Evolutionary conservation across 371 early-diverging fungal genomes (phyloP), one percentile per base, ranked within the genome.

Genomic region (Mortierella sp.): DNA sequence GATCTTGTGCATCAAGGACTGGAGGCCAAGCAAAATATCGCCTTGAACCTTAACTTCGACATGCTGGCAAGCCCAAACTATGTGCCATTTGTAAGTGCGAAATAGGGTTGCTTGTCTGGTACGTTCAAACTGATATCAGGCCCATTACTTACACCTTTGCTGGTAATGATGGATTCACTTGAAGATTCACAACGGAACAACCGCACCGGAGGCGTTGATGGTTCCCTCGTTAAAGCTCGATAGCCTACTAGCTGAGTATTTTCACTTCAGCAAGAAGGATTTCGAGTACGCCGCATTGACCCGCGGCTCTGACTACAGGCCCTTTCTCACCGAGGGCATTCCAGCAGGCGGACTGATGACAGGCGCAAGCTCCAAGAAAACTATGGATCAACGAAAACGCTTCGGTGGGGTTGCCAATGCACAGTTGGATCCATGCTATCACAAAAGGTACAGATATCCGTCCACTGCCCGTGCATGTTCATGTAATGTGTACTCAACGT

Each of bases 51-150:
- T 50, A 91, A 93, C 80, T 88, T 87, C 68, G 94, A 93, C 72
- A 93, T 93, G 93, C 66, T 93, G 43, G 94, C 85, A 15, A 86
- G 88, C 44, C 93, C 94, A 34, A 93, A 93, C 82, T 90, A 84
- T 70, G 84, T 86, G 24, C 83, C 89, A 43, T 84, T 85, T 6
- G 79, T 79, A 56, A 70, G 79, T 32, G 12, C 32, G 6, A 23
- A 42, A 15, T 43, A 0, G 14, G 19, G 8, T 17, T 21, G n/a
- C 17, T 44, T 27, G 37, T 30, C 27, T 47, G 19, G 31, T 11
- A 4, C 24, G 11, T 39, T 47, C 23, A 6, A 8, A 24, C 49
- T 30, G n/a, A n/a, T n/a, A n/a, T n/a, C n/a, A n/a, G n/a, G n/a
- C n/a, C n/a, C n/a, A n/a, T n/a, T n/a, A n/a, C n/a, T n/a, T n/a